These are phyloP conservation scores for Yamadazyma atmosphaerica DNA, from an alignment of 1,139 yeast species.

Conservation along the genomic window DNA sequence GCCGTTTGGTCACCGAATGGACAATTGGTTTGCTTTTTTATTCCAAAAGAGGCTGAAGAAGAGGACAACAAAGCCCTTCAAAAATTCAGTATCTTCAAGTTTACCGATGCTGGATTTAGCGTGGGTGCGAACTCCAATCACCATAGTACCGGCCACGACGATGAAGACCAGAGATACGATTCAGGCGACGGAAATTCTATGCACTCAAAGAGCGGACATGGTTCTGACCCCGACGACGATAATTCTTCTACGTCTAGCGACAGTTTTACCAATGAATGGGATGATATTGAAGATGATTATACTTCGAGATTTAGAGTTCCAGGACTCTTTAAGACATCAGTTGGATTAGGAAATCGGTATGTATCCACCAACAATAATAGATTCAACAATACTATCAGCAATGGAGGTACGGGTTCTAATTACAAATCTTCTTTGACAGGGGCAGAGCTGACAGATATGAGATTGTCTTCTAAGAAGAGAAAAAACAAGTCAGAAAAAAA, in stretches of 20 bases:
- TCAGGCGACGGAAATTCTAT: constrained; percentile 4
- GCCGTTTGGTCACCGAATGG: constrained; percentile 86
- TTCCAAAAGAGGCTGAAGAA: constrained; percentile 49
- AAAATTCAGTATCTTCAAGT: constrained; percentile 37
- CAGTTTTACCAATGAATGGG: constrained; percentile 54
- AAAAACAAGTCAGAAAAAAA: constrained; percentile 20
- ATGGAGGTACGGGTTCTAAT: constrained; percentile 22
- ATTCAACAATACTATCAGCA: constrained; percentile 17
- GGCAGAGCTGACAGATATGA: constrained; percentile 14
- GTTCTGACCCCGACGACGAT: constrained; percentile 16
- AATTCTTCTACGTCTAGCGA: constrained; percentile 38
- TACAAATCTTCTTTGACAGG: constrained; percentile 17
- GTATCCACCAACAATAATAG: constrained; percentile 8
- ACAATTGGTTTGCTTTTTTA: constrained; percentile 76
- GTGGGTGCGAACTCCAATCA: constrained; percentile 14
- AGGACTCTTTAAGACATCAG: constrained; percentile 41
- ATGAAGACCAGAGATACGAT: constrained; percentile 12
- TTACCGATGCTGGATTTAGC: constrained; percentile 41
- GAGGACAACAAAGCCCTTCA: constrained; percentile 28
- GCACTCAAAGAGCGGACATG: constrained; percentile 4
- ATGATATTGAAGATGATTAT: constrained; percentile 47
- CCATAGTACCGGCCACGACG: constrained; percentile 9
- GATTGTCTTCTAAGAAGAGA: constrained; percentile 15
- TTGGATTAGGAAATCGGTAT: constrained; percentile 39
- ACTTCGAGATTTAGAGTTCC: constrained; percentile 47